phyloP scores from a whole-genome alignment of 2,329 filamentous ascomycete genomes.

The Pyricularia sp. region DNA sequence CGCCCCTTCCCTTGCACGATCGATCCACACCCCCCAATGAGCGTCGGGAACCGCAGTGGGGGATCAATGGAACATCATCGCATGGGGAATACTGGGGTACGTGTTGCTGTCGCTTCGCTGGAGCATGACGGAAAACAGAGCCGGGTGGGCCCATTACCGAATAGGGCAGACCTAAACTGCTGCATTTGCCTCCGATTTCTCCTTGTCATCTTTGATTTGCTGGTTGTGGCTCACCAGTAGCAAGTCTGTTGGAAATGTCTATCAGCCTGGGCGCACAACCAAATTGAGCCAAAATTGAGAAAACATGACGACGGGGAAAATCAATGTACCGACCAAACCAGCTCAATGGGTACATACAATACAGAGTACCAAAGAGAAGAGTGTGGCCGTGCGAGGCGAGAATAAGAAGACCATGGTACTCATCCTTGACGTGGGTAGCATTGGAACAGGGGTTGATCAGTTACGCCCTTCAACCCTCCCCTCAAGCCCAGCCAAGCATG shows the following conservation, averaged over 20 bases:
- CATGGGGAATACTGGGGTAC: neutral
- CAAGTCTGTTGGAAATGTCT: neutral
- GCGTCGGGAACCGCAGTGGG: neutral
- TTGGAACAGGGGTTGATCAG: neutral
- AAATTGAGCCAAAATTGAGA: neutral
- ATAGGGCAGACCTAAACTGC: neutral
- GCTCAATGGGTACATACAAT: neutral
- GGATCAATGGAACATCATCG: neutral
- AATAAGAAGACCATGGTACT: neutral
- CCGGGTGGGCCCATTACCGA: neutral
- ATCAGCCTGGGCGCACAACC: neutral
- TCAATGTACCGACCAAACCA: neutral
- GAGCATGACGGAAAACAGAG: neutral
- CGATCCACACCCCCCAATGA: neutral
- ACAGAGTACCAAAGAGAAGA: neutral
- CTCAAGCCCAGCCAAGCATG: neutral
- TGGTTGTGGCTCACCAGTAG: neutral
- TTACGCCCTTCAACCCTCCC: neutral
- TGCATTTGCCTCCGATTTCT: neutral
- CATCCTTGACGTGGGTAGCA: neutral
- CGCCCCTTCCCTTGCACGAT: conserved; percentile 1
- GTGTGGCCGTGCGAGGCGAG: neutral
- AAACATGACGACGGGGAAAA: neutral
- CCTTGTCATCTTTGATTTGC: neutral
- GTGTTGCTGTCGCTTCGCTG: neutral